Base-by-base conservation (phyloP, 208 protist species). In the Trypanosoma rangeli region DNA sequence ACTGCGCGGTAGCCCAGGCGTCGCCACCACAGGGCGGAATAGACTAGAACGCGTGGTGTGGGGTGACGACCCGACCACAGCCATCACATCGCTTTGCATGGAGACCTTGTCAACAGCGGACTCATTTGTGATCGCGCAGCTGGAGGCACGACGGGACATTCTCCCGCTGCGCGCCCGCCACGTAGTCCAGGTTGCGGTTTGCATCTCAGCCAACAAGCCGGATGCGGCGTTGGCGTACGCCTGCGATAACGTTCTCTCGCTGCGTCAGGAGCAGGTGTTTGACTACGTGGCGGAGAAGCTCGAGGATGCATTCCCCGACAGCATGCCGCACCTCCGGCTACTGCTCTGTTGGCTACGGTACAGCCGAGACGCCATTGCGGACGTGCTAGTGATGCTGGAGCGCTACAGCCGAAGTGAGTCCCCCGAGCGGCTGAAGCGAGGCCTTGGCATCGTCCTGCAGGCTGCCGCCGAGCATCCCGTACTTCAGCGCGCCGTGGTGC, bases 301-400 rank as follows among this genome's bases (percentile, higher is more conserved):
- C 7, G 68, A 74, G 56, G 72, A 60, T 10, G 28, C 69, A 22
- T 80, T 80, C 42, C 82, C 86, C n/a, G 64, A 77, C 29, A 33
- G 67, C 15, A 74, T 85, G 62, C 69, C 83, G 20, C 77, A 62
- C 5, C 57, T 87, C 15, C 69, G 74, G 18, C 61, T 92, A 16
- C 69, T 89, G 22, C 39, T 92, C 8, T 80, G 82, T 55, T 78
- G 71, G 58, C 82, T 82, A 63, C 79, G 74, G 26, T 61, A 83
- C 37, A 73, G 80, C 64, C 64, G 55, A 49, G 54, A 57, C 13
- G 64, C 68, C 42, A 70, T 76, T 13, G 65, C 56, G 26, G 71
- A 72, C 8, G 49, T 89, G 4, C 50, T 88, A 13, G 58, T 39
- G 13, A 68, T 76, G 29, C 58, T 87, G 10, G 78, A 80, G 49